These are phyloP conservation scores for Debaryomyces fabryi DNA, from an alignment of 1,139 yeast species.

Conservation along the genomic window DNA sequence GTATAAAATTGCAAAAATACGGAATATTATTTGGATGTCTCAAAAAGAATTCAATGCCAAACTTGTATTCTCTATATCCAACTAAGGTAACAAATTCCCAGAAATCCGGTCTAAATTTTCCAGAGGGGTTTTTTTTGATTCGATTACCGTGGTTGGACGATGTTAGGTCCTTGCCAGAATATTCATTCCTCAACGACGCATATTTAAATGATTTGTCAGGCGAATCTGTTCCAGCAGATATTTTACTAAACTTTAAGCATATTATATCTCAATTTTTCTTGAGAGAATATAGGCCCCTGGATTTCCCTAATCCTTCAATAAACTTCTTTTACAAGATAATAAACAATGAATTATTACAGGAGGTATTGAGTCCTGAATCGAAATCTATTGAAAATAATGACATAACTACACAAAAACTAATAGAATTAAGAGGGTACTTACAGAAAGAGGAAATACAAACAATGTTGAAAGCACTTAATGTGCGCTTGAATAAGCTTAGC, in stretches of 20 bases:
- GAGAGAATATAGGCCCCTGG: conserved; percentile 53
- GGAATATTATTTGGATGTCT: conserved; percentile 76
- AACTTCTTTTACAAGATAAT: conserved; percentile 67
- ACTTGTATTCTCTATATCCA: conserved; percentile 63
- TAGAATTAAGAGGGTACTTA: conserved; percentile 14
- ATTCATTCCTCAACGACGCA: conserved; percentile 15
- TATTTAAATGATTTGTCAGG: conserved; percentile 14
- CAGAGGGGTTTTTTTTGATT: conserved; percentile 65
- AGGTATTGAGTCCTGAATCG: conserved; percentile 45
- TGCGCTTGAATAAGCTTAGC: conserved; percentile 15
- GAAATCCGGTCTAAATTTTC: conserved; percentile 32
- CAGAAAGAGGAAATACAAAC: conserved; percentile 11
- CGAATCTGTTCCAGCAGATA: conserved; percentile 13
- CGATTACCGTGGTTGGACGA: conserved; percentile 69
- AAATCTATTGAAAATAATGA: conserved; percentile 21
- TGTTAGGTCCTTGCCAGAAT: conserved; percentile 51
- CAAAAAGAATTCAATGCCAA: conserved; percentile 57
- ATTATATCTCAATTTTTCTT: conserved; percentile 19
- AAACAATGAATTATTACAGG: conserved; percentile 69
- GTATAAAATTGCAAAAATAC: conserved; percentile 54
- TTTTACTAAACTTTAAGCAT: conserved; percentile 21
- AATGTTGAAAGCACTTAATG: conserved; percentile 21
- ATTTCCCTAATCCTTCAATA: conserved; percentile 67
- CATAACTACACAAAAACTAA: conserved; percentile 16
- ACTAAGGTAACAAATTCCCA: conserved; percentile 34